A percentile compares a stretch with the other conserved stretches of the same genome.
Evolutionary conservation across 345 rosid genomes (phyloP).

Genomic region (Hibiscus syriacus): DNA sequence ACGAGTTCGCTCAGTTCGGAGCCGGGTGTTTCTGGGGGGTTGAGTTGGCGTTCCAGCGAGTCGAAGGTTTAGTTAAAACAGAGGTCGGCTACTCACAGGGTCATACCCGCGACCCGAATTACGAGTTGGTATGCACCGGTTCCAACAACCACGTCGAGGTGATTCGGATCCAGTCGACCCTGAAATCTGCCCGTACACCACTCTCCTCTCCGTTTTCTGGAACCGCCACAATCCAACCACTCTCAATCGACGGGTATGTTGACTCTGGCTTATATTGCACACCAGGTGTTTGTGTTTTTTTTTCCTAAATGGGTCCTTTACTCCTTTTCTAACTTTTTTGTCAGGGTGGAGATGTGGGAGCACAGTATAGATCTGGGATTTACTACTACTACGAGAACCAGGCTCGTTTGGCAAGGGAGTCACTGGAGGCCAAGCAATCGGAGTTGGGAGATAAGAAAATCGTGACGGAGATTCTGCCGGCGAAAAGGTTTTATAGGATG

Average conservation of each 20-base stretch:
- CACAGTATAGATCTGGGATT: conserved; percentile 85
- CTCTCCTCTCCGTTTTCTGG: conserved; percentile 73
- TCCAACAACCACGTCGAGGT: conserved; percentile 77
- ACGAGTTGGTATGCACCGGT: conserved; percentile 57
- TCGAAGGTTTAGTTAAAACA: conserved; percentile 56
- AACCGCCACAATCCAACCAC: conserved; percentile 72
- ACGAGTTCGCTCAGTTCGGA: conserved; percentile 73
- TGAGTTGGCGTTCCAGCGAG: conserved; percentile 75
- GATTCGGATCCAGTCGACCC: conserved; percentile 81
- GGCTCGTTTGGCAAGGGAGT: conserved; percentile 60
- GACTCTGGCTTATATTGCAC: background rate
- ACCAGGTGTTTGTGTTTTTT: background rate
- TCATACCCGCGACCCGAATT: conserved; percentile 46
- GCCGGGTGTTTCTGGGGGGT: conserved; percentile 98
- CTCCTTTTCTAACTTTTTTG: background rate
- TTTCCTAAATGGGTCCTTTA: background rate
- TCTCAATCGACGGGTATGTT: conserved; percentile 65
- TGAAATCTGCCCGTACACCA: conserved; percentile 37
- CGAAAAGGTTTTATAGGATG: conserved; percentile 79
- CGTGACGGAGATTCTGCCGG: conserved; percentile 81
- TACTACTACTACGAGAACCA: conserved; percentile 76
- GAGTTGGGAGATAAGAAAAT: conserved; percentile 53
- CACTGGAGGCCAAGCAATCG: conserved; percentile 52
- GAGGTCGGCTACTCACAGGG: conserved; percentile 92
- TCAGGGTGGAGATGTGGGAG: conserved; percentile 73